phyloP scores from a whole-genome alignment of 1,139 yeast species.

The Pichia inconspicua region DNA sequence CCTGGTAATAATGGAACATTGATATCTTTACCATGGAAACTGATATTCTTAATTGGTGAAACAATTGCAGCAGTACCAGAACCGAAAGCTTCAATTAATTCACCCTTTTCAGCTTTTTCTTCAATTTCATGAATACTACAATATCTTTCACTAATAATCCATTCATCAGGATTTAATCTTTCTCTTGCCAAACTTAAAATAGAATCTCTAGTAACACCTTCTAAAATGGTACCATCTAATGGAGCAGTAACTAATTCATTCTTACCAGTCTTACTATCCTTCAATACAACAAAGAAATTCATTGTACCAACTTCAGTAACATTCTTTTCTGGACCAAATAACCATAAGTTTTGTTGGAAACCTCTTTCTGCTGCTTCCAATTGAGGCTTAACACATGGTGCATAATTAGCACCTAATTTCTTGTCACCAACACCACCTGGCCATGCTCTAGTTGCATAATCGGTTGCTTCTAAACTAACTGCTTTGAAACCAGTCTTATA shows the following conservation, averaged over 20 bases:
- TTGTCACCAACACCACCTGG: slow-evolving; percentile 97
- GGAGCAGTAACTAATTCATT: slow-evolving; percentile 95
- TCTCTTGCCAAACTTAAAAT: slow-evolving; percentile 68
- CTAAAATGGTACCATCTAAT: slow-evolving; percentile 90
- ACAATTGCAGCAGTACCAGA: slow-evolving; percentile 97
- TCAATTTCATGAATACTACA: slow-evolving; percentile 74
- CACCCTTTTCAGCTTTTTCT: slow-evolving; percentile 69
- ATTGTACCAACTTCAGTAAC: slow-evolving; percentile 97
- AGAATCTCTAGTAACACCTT: slow-evolving; percentile 95
- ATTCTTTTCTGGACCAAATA: slow-evolving; percentile 82
- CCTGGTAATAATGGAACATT: slow-evolving; percentile 73
- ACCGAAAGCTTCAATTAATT: slow-evolving; percentile 90
- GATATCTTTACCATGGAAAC: slow-evolving; percentile 67
- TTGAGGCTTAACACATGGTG: slow-evolving; percentile 89
- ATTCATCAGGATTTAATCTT: slow-evolving; percentile 61
- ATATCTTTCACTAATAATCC: slow-evolving; percentile 77
- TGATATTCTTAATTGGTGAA: slow-evolving; percentile 83
- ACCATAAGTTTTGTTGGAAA: slow-evolving; percentile 92
- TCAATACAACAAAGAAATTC: slow-evolving; percentile 86
- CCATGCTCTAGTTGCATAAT: slow-evolving; percentile 95
- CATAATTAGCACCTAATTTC: slow-evolving; percentile 96
- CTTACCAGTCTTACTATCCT: slow-evolving; percentile 60
- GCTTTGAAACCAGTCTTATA: slow-evolving; percentile 90
- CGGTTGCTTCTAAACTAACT: slow-evolving; percentile 87
- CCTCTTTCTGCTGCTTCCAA: slow-evolving; percentile 81